phyloP scores from a whole-genome alignment of 2,329 filamentous ascomycete genomes.

The Exophiala sideris region DNA sequence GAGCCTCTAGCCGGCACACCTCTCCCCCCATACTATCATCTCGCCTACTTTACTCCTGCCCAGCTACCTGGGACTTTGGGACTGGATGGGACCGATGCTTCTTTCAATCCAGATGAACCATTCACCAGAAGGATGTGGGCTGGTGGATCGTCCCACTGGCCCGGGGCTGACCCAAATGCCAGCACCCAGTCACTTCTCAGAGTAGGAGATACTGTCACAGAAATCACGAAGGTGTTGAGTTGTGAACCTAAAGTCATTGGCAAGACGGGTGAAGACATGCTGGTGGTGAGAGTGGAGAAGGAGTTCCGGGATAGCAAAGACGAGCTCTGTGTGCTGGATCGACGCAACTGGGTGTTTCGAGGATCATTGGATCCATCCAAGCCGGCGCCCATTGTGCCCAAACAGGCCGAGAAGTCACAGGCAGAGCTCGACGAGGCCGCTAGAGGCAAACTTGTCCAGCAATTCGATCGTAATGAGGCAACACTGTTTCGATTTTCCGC shows the following conservation, averaged over 20 bases:
- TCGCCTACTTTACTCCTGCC: slow-evolving; percentile 61
- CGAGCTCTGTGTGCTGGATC: slow-evolving; percentile 47
- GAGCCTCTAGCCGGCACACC: slow-evolving; percentile 46
- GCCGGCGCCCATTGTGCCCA: slow-evolving; percentile 17
- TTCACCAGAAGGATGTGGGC: slow-evolving; percentile 68
- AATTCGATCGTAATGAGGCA: slow-evolving; percentile 37
- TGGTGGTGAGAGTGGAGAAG: slow-evolving; percentile 64
- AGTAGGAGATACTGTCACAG: slow-evolving; percentile 55
- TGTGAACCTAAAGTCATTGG: slow-evolving; percentile 55
- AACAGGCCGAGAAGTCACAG: slow-evolving; percentile 21
- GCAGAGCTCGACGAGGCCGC: slow-evolving; percentile 22
- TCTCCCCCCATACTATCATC: slow-evolving; percentile 59
- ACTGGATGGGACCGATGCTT: slow-evolving; percentile 58
- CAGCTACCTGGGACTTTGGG: slow-evolving; percentile 56
- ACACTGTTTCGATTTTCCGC: slow-evolving; percentile 46
- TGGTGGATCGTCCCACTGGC: slow-evolving; percentile 58
- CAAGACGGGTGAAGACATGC: slow-evolving; percentile 57
- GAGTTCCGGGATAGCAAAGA: slow-evolving; percentile 53
- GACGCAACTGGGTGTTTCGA: slow-evolving; percentile 50
- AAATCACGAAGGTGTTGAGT: slow-evolving; percentile 55
- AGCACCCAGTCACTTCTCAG: slow-evolving; percentile 42
- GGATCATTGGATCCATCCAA: slow-evolving; percentile 33
- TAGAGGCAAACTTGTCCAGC: slow-evolving; percentile 29
- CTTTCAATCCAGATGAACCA: slow-evolving; percentile 57
- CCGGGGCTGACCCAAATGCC: slow-evolving; percentile 24